Percentiles rank a stretch among this genome's conserved stretches.
Conservation (phyloP, 352 stramenopile species). For the Globisporangium irregulare region DNA sequence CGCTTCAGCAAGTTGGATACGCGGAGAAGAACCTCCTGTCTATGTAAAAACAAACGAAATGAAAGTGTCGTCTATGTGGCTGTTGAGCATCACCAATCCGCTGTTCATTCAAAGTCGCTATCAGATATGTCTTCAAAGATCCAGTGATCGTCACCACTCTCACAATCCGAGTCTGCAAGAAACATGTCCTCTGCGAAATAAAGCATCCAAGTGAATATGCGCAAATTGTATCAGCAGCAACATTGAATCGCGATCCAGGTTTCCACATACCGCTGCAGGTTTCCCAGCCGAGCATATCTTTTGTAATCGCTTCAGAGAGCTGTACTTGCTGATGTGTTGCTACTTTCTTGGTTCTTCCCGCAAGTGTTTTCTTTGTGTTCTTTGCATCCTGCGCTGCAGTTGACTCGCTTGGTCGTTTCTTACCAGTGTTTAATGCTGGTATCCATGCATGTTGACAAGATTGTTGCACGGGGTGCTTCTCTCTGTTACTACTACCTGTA, state of each 20-base stretch:
- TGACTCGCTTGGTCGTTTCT: slow-evolving; percentile 6
- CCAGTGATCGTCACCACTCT: slow-evolving; percentile 29
- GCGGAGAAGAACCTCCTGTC: slow-evolving; percentile 21
- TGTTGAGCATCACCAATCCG: neutral
- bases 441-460: slow-evolving; percentile 26
- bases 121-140: slow-evolving; percentile 62
- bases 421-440: neutral
- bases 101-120: slow-evolving; percentile 51
- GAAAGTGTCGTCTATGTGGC: neutral
- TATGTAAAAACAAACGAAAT: slow-evolving; percentile 15
- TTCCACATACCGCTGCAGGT: slow-evolving; percentile 48
- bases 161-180: slow-evolving; percentile 11
- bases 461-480: neutral
- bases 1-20: slow-evolving; percentile 35
- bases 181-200: slow-evolving; percentile 33
- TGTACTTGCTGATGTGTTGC: neutral
- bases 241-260: neutral
- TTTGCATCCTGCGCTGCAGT: neutral
- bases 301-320: slow-evolving; percentile 3
- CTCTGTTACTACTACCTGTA: neutral
- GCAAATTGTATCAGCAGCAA: neutral
- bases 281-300: slow-evolving; percentile 64
- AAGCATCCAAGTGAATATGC: neutral
- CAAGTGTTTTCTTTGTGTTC: slow-evolving; percentile 7
- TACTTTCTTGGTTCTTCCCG: neutral